Evolutionary conservation across 306 rosid genomes (phyloP), one percentile per base, ranked within the genome.

Genomic region (Cicer bijugum): DNA sequence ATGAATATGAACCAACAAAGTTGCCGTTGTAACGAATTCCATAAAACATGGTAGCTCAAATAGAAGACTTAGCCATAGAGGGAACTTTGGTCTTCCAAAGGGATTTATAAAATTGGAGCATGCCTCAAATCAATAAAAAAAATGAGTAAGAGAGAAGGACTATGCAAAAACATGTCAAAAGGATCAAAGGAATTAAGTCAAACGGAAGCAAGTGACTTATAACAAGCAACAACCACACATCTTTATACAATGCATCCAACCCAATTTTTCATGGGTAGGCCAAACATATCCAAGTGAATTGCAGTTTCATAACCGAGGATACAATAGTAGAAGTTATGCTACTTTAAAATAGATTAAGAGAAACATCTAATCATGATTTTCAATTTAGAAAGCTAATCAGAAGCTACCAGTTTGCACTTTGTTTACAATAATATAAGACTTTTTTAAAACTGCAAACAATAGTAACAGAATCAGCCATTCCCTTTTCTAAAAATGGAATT

Each of bases 221-320:
- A 5, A 59, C 76, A 69, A 59, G 64, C 37, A 5, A 59, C 76
- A 69, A 59, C 38, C 71, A 68, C 46, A 46, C 69, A 60, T 9
- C 12, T 28, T 38, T 7, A 40, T 60, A 42, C 48, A 50, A 60
- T 48, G 57, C 76, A 60, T 60, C 69, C 33, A 47, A 58, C 20
- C 20, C 43, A 77, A 10, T 6, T 59, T 48, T 78, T 60, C 71
- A 70, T 8, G 46, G 20, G 44, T 16, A 19, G 51, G 46, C 16
- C 72, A 71, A 28, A 62, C 23, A 60, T 69, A 60, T 50, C 15
- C 23, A 20, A 40, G 40, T 23, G 73, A 52, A 44, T 52, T 52
- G 56, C 37, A 58, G 38, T 44, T 72, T n/a, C 48, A 35, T 63
- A 37, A 8, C 12, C 47, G 48, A 57, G 10, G 46, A 55, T 20